A percentile compares a stretch with the other conserved stretches of the same genome.
phyloP scores from a whole-genome alignment of 106 monocot species.

The Triglochin maritima region DNA sequence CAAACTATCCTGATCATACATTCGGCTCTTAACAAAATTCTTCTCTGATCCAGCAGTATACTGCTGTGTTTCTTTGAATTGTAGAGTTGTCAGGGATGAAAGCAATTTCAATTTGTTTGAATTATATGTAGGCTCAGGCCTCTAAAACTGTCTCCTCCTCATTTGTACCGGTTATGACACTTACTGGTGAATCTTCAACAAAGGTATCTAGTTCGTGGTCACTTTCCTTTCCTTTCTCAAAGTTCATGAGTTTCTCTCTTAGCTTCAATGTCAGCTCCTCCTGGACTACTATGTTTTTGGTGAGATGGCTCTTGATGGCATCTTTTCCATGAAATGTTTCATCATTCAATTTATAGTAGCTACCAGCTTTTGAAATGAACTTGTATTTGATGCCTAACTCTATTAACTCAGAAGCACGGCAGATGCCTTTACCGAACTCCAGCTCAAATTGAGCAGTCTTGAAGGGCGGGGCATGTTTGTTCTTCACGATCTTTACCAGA shows the following conservation, averaged over 20 bases:
- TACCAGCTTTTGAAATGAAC: constrained; percentile 40
- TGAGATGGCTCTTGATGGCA: constrained; percentile 46
- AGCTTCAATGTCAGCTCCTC: constrained; percentile 48
- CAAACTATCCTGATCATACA: no score
- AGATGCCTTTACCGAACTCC: constrained; percentile 86
- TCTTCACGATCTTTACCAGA: constrained; percentile 91
- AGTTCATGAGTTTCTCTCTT: constrained; percentile 32
- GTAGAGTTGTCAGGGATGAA: no score
- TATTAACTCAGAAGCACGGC: constrained; percentile 60
- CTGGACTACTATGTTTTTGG: constrained; percentile 30
- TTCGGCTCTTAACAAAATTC: no score
- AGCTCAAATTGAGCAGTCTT: constrained; percentile 79
- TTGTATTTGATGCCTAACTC: constrained; percentile 58
- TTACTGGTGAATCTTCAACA: not conserved
- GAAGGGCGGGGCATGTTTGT: constrained; percentile 98
- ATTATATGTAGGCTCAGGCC: no score
- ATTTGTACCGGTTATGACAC: no score
- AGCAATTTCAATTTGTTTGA: no score
- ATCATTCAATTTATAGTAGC: constrained; percentile 41
- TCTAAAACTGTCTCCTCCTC: no score
- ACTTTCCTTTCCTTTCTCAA: constrained; percentile 9
- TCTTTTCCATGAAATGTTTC: constrained; percentile 68
- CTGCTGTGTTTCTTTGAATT: no score
- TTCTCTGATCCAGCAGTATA: no score
- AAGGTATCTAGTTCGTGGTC: not conserved